phyloP scores from a whole-genome alignment of 1,139 yeast genomes.

The Saccharomyces hybrid region DNA sequence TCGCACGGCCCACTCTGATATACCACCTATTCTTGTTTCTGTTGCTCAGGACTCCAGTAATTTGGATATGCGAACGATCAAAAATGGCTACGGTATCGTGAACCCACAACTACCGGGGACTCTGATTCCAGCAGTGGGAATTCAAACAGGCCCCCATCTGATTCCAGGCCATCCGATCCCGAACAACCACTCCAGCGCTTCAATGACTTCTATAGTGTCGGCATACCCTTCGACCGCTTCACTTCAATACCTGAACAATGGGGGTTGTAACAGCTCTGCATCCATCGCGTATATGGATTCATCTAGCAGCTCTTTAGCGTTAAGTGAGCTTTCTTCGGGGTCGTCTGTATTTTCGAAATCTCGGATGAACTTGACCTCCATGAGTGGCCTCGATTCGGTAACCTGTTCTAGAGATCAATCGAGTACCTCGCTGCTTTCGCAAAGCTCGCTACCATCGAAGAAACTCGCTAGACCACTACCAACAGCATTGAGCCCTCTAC shows the following conservation, averaged over 20 bases:
- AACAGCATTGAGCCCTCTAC: slow-evolving; percentile 6
- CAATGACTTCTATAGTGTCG: background rate
- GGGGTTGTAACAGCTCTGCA: background rate
- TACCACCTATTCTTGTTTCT: background rate
- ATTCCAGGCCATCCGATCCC: background rate
- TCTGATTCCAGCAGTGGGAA: background rate
- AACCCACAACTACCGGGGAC: background rate
- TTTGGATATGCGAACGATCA: background rate
- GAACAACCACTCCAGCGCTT: background rate
- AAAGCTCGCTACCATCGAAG: slow-evolving; percentile 6
- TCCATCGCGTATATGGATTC: background rate
- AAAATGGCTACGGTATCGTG: background rate
- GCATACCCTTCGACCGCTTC: background rate
- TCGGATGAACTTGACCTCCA: background rate
- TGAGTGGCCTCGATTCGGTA: background rate
- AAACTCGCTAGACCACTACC: slow-evolving; percentile 7
- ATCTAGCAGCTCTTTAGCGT: background rate
- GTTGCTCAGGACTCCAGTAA: background rate
- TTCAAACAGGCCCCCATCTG: background rate
- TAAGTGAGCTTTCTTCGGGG: background rate
- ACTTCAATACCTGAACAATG: background rate
- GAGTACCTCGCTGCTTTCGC: background rate
- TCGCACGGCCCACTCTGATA: background rate
- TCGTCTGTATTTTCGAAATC: background rate
- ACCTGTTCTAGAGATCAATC: background rate